Conservation (phyloP, 768 basidiomycete species). For the Naganishia friedmannii region DNA sequence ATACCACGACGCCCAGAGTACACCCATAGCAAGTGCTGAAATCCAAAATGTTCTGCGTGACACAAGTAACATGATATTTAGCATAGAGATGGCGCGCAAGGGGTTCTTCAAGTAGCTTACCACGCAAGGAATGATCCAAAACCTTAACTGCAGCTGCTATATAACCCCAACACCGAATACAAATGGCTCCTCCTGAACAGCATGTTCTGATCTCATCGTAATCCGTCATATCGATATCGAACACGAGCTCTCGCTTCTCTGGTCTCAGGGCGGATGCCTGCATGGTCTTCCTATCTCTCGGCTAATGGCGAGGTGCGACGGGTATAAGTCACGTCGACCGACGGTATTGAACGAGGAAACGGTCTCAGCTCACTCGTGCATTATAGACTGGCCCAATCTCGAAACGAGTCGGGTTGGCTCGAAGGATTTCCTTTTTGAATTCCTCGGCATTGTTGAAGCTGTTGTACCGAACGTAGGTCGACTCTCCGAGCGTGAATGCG, state of each 20-base stretch:
- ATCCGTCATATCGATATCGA: conserved; percentile 99
- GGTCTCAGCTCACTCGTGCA: conserved; percentile 64
- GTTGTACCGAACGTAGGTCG: conserved; percentile 91
- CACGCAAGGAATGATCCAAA: conserved; percentile 70
- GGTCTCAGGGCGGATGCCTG: conserved; percentile 69
- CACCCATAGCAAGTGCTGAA: conserved; percentile 86
- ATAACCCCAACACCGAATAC: conserved; percentile 88
- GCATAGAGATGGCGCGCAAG: background rate
- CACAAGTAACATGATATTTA: conserved; percentile 8
- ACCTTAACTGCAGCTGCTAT: conserved; percentile 88
- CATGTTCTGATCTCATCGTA: conserved; percentile 94
- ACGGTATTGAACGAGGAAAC: background rate
- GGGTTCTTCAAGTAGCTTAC: conserved; percentile 39
- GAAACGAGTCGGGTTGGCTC: conserved; percentile 84
- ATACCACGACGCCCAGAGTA: conserved; percentile 98
- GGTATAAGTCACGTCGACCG: conserved; percentile 10
- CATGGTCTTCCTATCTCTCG: conserved; percentile 81
- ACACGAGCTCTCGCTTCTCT: conserved; percentile 82
- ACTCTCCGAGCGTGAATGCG: conserved; percentile 84
- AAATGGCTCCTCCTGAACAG: conserved; percentile 86
- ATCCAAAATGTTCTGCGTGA: conserved; percentile 84
- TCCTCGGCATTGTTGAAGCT: conserved; percentile 82
- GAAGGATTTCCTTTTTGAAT: conserved; percentile 81
- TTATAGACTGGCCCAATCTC: conserved; percentile 95
- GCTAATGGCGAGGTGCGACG: conserved; percentile 57